Conservation (phyloP, 1,284 basidiomycete species). For the Marasmius oreades region DNA sequence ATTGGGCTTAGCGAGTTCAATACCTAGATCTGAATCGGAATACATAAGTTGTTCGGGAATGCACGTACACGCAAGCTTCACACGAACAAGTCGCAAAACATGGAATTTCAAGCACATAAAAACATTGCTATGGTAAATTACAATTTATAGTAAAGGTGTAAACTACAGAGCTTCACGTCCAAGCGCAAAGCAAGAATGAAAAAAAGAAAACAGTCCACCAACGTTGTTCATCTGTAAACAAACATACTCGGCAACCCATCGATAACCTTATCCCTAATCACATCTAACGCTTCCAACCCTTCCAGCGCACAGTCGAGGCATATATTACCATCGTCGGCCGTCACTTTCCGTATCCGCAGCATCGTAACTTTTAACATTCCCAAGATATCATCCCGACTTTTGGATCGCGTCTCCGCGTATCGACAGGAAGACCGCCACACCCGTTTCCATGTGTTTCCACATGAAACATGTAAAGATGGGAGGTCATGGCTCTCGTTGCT, state of each 20-base stretch:
- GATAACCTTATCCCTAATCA: constrained; percentile 34
- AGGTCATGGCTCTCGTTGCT: not conserved
- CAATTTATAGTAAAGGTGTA: no score
- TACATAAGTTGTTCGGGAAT: no score
- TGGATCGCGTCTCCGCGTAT: constrained; percentile 2
- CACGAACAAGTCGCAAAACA: no score
- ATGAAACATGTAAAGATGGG: constrained; percentile 22
- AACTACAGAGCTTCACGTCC: no score
- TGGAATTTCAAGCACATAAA: no score
- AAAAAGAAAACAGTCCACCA: no score
- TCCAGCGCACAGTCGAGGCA: constrained; percentile 35
- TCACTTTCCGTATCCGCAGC: constrained; percentile 32
- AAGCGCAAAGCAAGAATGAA: no score
- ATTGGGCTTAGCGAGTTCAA: no score
- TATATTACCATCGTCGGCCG: constrained; percentile 29
- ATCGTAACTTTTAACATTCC: constrained; percentile 36
- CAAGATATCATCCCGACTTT: constrained; percentile 29
- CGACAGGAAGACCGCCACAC: constrained; percentile 17
- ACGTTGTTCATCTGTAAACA: constrained; percentile 1
- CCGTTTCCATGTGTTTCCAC: constrained; percentile 30
- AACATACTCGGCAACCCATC: constrained; percentile 27
- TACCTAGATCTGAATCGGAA: no score
- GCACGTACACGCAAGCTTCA: no score
- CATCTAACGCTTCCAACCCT: constrained; percentile 36
- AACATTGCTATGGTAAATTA: no score